These are phyloP conservation scores for Keithomyces neogunnii DNA, from an alignment of 2,329 filamentous ascomycete genomes.

Conservation along the genomic window DNA sequence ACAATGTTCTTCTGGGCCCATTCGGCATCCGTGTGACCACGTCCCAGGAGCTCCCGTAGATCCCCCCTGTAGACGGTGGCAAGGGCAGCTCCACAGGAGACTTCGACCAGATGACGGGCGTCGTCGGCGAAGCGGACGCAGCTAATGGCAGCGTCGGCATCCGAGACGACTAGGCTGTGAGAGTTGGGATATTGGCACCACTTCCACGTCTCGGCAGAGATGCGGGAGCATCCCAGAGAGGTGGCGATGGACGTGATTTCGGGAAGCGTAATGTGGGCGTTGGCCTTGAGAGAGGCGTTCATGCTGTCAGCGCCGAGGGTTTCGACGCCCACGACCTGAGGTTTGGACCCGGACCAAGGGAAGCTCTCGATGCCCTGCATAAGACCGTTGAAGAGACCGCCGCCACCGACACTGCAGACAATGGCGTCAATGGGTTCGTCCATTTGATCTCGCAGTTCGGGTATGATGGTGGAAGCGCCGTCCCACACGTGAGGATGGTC, in stretches of 20 bases:
- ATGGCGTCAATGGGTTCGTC: conserved; percentile 54
- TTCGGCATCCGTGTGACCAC: conserved; percentile 43
- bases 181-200: conserved; percentile 42
- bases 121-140: conserved; percentile 74
- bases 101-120: conserved; percentile 71
- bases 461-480: conserved; percentile 52
- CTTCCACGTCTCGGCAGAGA: conserved; percentile 59
- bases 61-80: conserved; percentile 57
- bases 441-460: conserved; percentile 35
- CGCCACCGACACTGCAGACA: conserved; percentile 73
- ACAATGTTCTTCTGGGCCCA: conserved; percentile 65
- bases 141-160: conserved; percentile 68
- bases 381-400: conserved; percentile 70
- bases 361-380: conserved; percentile 55
- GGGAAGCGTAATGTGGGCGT: conserved; percentile 52
- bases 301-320: conserved; percentile 67
- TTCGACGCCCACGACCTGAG: conserved; percentile 63
- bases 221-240: conserved; percentile 63
- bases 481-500: conserved; percentile 61
- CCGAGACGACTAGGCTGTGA: conserved; percentile 27
- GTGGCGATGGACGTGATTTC: conserved; percentile 70
- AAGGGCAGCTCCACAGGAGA: conserved; percentile 75
- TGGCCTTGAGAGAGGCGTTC: conserved; percentile 48
- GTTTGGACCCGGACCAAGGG: conserved; percentile 23
- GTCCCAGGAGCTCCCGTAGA: conserved; percentile 52